Evolutionary conservation across 108 stramenopile species (phyloP).

Genomic region (Pseudonitzschia delicatissima): DNA sequence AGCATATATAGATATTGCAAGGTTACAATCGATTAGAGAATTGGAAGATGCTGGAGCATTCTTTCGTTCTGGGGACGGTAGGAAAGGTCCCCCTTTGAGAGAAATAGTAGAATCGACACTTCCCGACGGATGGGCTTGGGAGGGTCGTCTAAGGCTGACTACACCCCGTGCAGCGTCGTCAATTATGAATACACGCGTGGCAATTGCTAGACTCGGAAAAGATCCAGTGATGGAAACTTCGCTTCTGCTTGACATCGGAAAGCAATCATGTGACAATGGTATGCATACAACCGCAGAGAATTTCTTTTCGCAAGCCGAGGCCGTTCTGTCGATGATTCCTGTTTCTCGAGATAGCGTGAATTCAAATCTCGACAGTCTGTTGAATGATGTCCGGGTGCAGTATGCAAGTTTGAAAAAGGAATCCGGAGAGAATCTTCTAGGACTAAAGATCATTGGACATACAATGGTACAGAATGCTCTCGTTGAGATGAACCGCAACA

Average conservation of each 20-base stretch:
- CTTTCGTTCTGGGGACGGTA: not conserved
- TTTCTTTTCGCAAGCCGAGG: conserved; percentile 66
- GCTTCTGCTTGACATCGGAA: conserved; percentile 69
- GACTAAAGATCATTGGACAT: conserved; percentile 67
- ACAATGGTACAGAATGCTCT: conserved; percentile 28
- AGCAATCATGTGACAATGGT: conserved; percentile 61
- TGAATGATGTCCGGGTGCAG: conserved; percentile 56
- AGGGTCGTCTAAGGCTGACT: conserved; percentile 33
- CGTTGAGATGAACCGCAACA: conserved; percentile 19
- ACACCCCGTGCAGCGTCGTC: conserved; percentile 26
- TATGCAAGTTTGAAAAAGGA: conserved; percentile 79
- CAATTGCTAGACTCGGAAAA: conserved; percentile 56
- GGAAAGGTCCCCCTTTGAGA: conserved; percentile 22
- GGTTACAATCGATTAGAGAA: conserved; percentile 73
- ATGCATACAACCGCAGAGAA: conserved; percentile 58
- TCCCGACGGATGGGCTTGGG: conserved; percentile 49
- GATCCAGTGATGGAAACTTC: conserved; percentile 62
- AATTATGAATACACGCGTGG: conserved; percentile 65
- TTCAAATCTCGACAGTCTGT: conserved; percentile 21
- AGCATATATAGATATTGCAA: conserved; percentile 60
- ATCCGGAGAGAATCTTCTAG: conserved; percentile 51
- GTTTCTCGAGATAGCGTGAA: conserved; percentile 13
- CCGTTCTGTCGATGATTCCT: conserved; percentile 20
- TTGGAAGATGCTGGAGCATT: conserved; percentile 50
- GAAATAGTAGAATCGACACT: conserved; percentile 42